These are phyloP conservation scores for Didymellaceae sp. DNA, from an alignment of 2,329 filamentous ascomycete species.

Conservation along the genomic window DNA sequence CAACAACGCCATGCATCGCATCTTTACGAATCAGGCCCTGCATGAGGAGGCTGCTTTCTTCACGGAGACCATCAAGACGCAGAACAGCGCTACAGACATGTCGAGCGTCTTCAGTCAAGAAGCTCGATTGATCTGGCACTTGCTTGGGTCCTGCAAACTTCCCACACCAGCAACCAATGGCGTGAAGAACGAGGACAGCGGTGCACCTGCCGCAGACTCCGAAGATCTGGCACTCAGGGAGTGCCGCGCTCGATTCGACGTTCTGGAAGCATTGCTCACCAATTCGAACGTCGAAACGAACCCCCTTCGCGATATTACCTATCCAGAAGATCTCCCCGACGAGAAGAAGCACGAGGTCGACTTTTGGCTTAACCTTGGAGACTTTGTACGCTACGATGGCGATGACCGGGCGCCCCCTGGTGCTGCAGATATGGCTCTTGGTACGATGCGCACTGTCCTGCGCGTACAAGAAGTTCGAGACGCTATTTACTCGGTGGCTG, in stretches of 20 bases:
- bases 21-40: slow-evolving; percentile 57
- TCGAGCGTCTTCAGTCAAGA: slow-evolving; percentile 59
- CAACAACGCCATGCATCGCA: slow-evolving; percentile 55
- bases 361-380: slow-evolving; percentile 82
- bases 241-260: slow-evolving; percentile 69
- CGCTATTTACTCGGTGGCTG: slow-evolving; percentile 85
- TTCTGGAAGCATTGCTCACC: slow-evolving; percentile 78
- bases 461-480: slow-evolving; percentile 87
- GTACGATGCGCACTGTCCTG: slow-evolving; percentile 71
- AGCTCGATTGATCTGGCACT: slow-evolving; percentile 65
- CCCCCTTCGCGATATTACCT: slow-evolving; percentile 60
- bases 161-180: slow-evolving; percentile 45
- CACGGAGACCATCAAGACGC: slow-evolving; percentile 42
- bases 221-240: slow-evolving; percentile 69
- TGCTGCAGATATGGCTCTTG: slow-evolving; percentile 70
- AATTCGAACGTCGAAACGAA: slow-evolving; percentile 70
- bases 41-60: slow-evolving; percentile 47
- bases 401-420: slow-evolving; percentile 64
- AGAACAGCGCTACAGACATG: slow-evolving; percentile 36
- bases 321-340: slow-evolving; percentile 53
- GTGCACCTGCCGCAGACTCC: slow-evolving; percentile 39
- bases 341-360: slow-evolving; percentile 63
- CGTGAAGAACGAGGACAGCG: slow-evolving; percentile 51
- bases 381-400: slow-evolving; percentile 70
- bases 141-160: slow-evolving; percentile 61